These are phyloP conservation scores for Raffaelea ambrosiae DNA, from an alignment of 2,329 filamentous ascomycete genomes.

Conservation along the genomic window DNA sequence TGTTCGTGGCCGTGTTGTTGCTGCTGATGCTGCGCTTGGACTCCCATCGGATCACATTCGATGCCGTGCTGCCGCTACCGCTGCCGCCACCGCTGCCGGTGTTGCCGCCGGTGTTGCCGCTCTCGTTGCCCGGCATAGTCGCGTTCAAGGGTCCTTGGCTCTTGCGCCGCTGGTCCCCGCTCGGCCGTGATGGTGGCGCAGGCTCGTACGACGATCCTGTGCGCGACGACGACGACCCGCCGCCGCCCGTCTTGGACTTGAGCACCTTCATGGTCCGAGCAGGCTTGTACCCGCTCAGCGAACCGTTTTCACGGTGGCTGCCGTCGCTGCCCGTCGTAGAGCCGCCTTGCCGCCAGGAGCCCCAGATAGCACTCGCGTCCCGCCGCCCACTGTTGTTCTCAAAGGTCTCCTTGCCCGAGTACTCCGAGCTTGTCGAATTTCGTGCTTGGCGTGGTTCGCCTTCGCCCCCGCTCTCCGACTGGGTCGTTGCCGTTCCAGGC, in stretches of 20 bases:
- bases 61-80: constrained; percentile 1
- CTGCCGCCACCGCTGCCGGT: constrained; percentile 12
- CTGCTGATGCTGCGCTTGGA: constrained; percentile 38
- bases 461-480: constrained; percentile 36
- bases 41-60: constrained; percentile 36
- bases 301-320: constrained; percentile 41
- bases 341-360: constrained; percentile 58
- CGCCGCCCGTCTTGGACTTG: constrained; percentile 56
- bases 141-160: constrained; percentile 28
- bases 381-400: constrained; percentile 24
- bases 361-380: constrained; percentile 53
- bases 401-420: constrained; percentile 17
- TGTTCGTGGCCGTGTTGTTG: constrained; percentile 20
- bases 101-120: constrained; percentile 9
- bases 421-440: constrained; percentile 18
- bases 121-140: constrained; percentile 8
- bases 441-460: constrained; percentile 26
- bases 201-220: constrained; percentile 46
- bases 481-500: constrained; percentile 19
- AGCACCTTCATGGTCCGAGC: constrained; percentile 83
- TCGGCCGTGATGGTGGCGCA: constrained; percentile 32
- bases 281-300: constrained; percentile 61
- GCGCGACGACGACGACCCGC: constrained; percentile 38
- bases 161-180: constrained; percentile 44
- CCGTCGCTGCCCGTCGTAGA: constrained; percentile 42